phyloP scores from a whole-genome alignment of 73 alveolate genomes.

The Paramecium pentaurelia region DNA sequence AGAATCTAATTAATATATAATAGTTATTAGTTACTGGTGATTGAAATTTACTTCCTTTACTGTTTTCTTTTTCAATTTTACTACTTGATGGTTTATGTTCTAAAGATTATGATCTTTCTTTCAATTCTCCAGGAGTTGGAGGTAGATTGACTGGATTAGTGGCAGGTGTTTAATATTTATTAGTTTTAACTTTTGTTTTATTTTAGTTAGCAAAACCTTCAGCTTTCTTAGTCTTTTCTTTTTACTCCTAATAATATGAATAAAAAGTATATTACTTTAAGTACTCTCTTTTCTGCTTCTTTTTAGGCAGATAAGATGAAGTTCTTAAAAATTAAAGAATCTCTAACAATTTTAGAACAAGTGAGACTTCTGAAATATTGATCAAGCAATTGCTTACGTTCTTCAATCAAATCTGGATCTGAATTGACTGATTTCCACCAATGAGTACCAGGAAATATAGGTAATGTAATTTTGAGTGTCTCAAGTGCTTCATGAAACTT shows the following conservation, averaged over 20 bases:
- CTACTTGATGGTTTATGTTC: neutral
- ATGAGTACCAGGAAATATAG: neutral
- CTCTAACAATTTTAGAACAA: neutral
- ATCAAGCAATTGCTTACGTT: neutral
- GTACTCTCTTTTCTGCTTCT: neutral
- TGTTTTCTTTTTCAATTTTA: neutral
- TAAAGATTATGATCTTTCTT: conserved; percentile 9
- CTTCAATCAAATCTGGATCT: neutral
- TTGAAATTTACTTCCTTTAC: neutral
- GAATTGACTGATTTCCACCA: conserved; percentile 36
- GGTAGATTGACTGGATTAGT: neutral
- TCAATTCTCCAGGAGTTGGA: neutral
- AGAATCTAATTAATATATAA: neutral
- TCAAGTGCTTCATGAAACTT: neutral
- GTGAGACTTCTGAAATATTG: neutral
- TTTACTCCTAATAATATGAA: neutral
- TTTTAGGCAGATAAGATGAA: neutral
- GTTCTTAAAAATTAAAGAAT: conserved; percentile 12
- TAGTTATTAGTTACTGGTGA: neutral
- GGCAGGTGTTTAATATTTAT: neutral
- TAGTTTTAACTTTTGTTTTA: neutral
- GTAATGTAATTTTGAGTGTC: neutral
- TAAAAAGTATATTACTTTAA: neutral
- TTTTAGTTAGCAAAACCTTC: neutral
- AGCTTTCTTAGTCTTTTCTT: neutral